phyloP scores from a whole-genome alignment of 495 filamentous ascomycete species.

The Xylaria nigripes region DNA sequence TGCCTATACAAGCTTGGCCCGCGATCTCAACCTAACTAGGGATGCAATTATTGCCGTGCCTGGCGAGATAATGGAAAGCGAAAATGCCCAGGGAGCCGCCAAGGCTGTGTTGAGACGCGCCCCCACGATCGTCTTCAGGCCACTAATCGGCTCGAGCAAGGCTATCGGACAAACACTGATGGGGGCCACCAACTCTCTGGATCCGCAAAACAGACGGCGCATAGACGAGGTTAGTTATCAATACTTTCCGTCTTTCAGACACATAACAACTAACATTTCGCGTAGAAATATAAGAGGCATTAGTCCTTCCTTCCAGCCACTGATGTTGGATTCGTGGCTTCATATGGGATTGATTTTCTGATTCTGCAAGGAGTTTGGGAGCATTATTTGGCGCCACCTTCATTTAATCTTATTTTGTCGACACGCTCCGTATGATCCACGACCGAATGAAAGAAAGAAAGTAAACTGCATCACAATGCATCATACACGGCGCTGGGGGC shows the following conservation, averaged over 20 bases:
- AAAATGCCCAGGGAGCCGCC: constrained; percentile 72
- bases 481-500: constrained; percentile 13
- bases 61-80: constrained; percentile 79
- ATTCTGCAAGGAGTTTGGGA: constrained; percentile 6
- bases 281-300: constrained; percentile 37
- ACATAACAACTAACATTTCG: constrained; percentile 15
- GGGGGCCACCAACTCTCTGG: constrained; percentile 88
- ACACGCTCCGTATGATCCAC: constrained; percentile 7
- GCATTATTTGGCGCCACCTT: constrained; percentile 8
- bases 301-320: constrained; percentile 5
- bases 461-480: constrained; percentile 6
- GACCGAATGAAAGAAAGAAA: constrained; percentile 7
- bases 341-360: not conserved
- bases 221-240: constrained; percentile 72
- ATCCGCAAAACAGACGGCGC: constrained; percentile 70
- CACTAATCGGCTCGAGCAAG: constrained; percentile 82
- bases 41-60: constrained; percentile 95
- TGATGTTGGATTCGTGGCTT: constrained; percentile 1
- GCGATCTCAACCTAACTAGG: constrained; percentile 72
- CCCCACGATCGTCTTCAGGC: constrained; percentile 83
- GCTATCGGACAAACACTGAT: constrained; percentile 83
- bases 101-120: constrained; percentile 71
- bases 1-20: constrained; percentile 71
- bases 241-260: not conserved
- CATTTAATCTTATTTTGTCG: not conserved